Conservation (phyloP, 495 filamentous ascomycete species). For the Elaphomyces granulatus region DNA sequence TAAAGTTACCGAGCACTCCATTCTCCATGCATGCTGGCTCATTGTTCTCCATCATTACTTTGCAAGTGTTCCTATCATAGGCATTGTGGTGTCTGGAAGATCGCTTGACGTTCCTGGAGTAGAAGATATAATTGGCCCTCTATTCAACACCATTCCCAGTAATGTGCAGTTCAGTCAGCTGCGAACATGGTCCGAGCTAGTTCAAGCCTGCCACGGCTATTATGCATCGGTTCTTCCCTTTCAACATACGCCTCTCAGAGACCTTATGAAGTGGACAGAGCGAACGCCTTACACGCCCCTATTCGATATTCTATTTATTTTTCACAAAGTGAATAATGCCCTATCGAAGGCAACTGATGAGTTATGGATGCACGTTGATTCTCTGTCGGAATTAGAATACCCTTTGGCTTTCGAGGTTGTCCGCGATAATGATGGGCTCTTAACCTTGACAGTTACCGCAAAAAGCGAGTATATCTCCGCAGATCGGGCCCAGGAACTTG, state of each 20-base stretch:
- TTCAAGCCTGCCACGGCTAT: constrained; percentile 43
- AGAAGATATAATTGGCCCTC: constrained; percentile 61
- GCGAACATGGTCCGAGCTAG: constrained; percentile 37
- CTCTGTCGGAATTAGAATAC: constrained; percentile 46
- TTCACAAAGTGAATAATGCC: constrained; percentile 39
- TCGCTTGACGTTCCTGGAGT: constrained; percentile 47
- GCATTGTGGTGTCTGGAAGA: constrained; percentile 56
- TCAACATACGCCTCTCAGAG: constrained; percentile 56
- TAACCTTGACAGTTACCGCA: constrained; percentile 42
- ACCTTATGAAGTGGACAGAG: constrained; percentile 56
- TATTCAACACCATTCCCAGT: constrained; percentile 85
- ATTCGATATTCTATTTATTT: constrained; percentile 80
- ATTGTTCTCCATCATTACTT: constrained; percentile 32
- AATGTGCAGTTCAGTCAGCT: constrained; percentile 28
- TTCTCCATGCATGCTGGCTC: constrained; percentile 58
- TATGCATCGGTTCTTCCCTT: constrained; percentile 44
- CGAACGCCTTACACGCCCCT: constrained; percentile 39
- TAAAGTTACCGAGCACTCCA: constrained; percentile 58
- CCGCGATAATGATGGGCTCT: constrained; percentile 24
- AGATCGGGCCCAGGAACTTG: constrained; percentile 10
- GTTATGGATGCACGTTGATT: constrained; percentile 43
- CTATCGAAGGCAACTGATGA: constrained; percentile 6
- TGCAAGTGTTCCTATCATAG: constrained; percentile 30
- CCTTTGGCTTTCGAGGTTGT: constrained; percentile 61
- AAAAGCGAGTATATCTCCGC: constrained; percentile 12